Conservation (phyloP, 805 yeast species). For the Candida hungchunana region DNA sequence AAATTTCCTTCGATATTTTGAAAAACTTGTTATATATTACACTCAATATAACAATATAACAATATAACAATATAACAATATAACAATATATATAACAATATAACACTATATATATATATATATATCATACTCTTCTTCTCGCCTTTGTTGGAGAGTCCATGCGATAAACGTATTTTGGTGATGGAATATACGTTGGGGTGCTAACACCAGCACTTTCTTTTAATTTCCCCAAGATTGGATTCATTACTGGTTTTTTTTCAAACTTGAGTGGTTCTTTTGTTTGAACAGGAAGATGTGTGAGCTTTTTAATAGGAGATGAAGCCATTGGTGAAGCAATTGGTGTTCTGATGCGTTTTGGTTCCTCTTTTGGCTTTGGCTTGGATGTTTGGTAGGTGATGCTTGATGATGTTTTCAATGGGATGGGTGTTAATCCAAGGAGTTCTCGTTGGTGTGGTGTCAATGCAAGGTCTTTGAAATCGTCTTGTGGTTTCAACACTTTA, state of each 20-base stretch:
- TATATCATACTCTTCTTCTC: conserved; percentile 24
- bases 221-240: conserved; percentile 5
- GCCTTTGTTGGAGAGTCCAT: conserved; percentile 30
- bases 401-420: conserved; percentile 4
- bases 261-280: conserved; percentile 6
- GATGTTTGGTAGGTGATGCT: no score
- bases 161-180: conserved; percentile 28
- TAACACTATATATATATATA: no score
- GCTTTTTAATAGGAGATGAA: conserved; percentile 19
- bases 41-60: no score
- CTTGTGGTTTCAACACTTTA: conserved; percentile 28
- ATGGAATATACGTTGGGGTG: conserved; percentile 28
- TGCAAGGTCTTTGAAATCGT: conserved; percentile 31
- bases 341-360: conserved; percentile 17
- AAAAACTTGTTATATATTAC: no score
- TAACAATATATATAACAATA: no score
- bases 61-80: no score
- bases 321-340: conserved; percentile 29
- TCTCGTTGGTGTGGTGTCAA: conserved; percentile 30
- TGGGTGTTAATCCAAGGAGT: conserved; percentile 30
- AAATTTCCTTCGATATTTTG: no score
- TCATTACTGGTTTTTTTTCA: no score
- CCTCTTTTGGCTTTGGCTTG: conserved; percentile 25
- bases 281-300: conserved; percentile 13
- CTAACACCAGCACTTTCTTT: conserved; percentile 3